Evolutionary conservation across 148 eudicot species (phyloP).

Genomic region (Spergularia bocconei): DNA sequence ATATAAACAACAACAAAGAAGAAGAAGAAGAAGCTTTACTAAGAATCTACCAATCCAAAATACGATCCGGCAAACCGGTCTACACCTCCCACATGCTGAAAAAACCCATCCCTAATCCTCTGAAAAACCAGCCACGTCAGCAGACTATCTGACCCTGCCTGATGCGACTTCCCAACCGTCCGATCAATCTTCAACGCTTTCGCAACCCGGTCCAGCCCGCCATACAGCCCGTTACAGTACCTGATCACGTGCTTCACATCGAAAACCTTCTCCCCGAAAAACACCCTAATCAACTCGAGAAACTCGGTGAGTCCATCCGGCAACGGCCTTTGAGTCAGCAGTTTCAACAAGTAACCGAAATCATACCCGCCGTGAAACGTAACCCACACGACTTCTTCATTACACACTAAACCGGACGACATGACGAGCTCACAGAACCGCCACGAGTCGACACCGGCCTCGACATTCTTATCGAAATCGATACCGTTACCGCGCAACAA

Average conservation of each 20-base stretch:
- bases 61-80: slow-evolving; percentile 44
- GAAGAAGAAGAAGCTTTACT: slow-evolving; percentile 13
- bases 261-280: slow-evolving; percentile 50
- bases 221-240: slow-evolving; percentile 49
- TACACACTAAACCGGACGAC: slow-evolving; percentile 63
- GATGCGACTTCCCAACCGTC: slow-evolving; percentile 54
- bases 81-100: slow-evolving; percentile 25
- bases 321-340: slow-evolving; percentile 36
- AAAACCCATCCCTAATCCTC: slow-evolving; percentile 35
- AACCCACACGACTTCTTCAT: slow-evolving; percentile 43
- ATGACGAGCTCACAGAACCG: slow-evolving; percentile 50
- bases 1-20: neutral
- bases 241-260: slow-evolving; percentile 65
- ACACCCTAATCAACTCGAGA: slow-evolving; percentile 28
- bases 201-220: slow-evolving; percentile 61
- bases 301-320: slow-evolving; percentile 42
- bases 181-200: slow-evolving; percentile 34
- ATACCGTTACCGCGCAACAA: slow-evolving; percentile 38
- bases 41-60: slow-evolving; percentile 52
- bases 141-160: slow-evolving; percentile 79
- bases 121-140: slow-evolving; percentile 59
- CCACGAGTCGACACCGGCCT: slow-evolving; percentile 41
- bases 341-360: slow-evolving; percentile 56
- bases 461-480: slow-evolving; percentile 32
- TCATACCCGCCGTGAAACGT: slow-evolving; percentile 67